phyloP scores from a whole-genome alignment of 345 rosid species.

The sweet orange (Citrus sinensis) region DVS_A1.0 CM039169.1:30864501-30865000 shows the following conservation, averaged over 20 bases:
- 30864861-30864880: slow-evolving; percentile 2
- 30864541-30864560: background rate
- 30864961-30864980: slow-evolving; percentile 92
- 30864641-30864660: slow-evolving; percentile 71
- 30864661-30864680: slow-evolving; percentile 65
- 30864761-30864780: slow-evolving; percentile 31
- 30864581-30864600: background rate
- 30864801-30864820: slow-evolving; percentile 66
- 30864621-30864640: slow-evolving; percentile 22
- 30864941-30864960: slow-evolving; percentile 60
- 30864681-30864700: slow-evolving; percentile 49
- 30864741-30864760: slow-evolving; percentile 29
- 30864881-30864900: background rate
- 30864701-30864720: slow-evolving; percentile 37
- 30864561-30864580: background rate
- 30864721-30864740: slow-evolving; percentile 57
- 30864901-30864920: slow-evolving; percentile 1
- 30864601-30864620: background rate
- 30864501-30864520: background rate
- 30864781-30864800: slow-evolving; percentile 63
- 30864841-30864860: background rate
- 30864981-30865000: slow-evolving; percentile 69
- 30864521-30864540: background rate
- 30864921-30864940: slow-evolving; percentile 19
- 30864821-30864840: slow-evolving; percentile 61